Conservation (phyloP, 163 green algal genomes). For the Scenedesmus sp. region DNA sequence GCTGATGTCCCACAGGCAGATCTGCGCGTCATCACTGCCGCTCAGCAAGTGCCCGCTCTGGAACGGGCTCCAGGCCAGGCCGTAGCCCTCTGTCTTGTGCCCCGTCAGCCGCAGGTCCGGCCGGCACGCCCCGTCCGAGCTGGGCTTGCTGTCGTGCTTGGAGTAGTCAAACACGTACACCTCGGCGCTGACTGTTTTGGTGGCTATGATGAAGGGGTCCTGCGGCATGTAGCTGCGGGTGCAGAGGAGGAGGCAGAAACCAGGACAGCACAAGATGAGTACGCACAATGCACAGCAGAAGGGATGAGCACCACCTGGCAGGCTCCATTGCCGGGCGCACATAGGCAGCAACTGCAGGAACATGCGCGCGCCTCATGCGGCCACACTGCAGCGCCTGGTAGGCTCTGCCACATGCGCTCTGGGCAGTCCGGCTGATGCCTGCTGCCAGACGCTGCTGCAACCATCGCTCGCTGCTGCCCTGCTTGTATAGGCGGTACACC, state of each 20-base stretch:
- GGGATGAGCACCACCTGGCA: too few species aligned
- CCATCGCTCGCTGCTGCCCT: too few species aligned
- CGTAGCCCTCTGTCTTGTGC: constrained; percentile 97
- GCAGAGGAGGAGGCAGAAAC: not conserved
- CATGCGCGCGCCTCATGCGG: not conserved
- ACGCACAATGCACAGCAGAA: too few species aligned
- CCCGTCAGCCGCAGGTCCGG: constrained; percentile 91
- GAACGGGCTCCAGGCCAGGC: constrained; percentile 95
- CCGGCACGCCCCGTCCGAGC: constrained; percentile 87
- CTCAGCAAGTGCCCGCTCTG: constrained; percentile 84
- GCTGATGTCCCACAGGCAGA: constrained; percentile 99
- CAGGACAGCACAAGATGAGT: not conserved
- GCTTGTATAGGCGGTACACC: too few species aligned
- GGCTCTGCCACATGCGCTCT: too few species aligned
- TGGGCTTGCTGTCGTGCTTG: constrained; percentile 96
- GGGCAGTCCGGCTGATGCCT: too few species aligned
- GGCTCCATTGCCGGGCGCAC: too few species aligned
- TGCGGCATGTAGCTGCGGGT: constrained; percentile 77
- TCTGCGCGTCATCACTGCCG: constrained; percentile 97
- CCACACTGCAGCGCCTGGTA: not conserved
- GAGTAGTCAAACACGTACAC: constrained; percentile 96
- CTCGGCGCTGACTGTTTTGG: constrained; percentile 96
- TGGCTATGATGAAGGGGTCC: constrained; percentile 98
- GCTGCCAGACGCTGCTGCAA: too few species aligned
- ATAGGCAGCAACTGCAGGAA: not conserved